Evolutionary conservation across 2,329 filamentous ascomycete species (phyloP).

Genomic region (Penicillium sp.): DNA sequence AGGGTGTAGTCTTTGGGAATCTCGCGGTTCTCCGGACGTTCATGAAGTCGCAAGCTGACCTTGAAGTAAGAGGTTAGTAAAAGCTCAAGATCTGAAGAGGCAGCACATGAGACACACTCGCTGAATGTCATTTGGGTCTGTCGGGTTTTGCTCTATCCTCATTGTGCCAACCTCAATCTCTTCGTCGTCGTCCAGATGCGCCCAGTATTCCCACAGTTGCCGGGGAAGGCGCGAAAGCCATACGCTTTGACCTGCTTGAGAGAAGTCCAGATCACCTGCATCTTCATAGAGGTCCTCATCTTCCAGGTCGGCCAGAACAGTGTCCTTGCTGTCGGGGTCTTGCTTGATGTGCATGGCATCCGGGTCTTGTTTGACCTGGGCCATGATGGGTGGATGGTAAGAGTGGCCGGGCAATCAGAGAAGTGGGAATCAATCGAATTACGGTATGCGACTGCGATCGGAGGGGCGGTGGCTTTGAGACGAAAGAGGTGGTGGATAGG

Average conservation of each 20-base stretch:
- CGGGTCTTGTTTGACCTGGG: slow-evolving; percentile 47
- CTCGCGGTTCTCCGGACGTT: slow-evolving; percentile 68
- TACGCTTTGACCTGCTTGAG: slow-evolving; percentile 50
- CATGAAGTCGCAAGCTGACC: slow-evolving; percentile 71
- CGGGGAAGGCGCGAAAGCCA: slow-evolving; percentile 81
- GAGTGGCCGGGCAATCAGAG: too few species aligned
- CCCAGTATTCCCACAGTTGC: slow-evolving; percentile 81
- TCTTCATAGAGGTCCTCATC: slow-evolving; percentile 76
- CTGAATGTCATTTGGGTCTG: slow-evolving; percentile 58
- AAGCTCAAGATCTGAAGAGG: slow-evolving; percentile 4
- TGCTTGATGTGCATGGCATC: slow-evolving; percentile 46
- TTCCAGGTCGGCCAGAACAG: slow-evolving; percentile 38
- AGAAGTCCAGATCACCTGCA: slow-evolving; percentile 66
- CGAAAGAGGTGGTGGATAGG: neutral
- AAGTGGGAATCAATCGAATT: too few species aligned
- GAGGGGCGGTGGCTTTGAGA: neutral
- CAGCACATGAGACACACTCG: slow-evolving; percentile 40
- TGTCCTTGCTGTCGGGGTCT: slow-evolving; percentile 47
- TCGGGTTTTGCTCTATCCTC: slow-evolving; percentile 60
- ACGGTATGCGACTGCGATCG: slow-evolving; percentile 4
- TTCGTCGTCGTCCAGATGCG: slow-evolving; percentile 74
- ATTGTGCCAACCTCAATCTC: slow-evolving; percentile 82
- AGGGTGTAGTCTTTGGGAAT: slow-evolving; percentile 91
- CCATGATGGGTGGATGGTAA: slow-evolving; percentile 32
- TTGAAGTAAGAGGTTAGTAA: slow-evolving; percentile 46